Evolutionary conservation across 148 eudicot species (phyloP).

Genomic region (Vaccinium myrtillus): DNA sequence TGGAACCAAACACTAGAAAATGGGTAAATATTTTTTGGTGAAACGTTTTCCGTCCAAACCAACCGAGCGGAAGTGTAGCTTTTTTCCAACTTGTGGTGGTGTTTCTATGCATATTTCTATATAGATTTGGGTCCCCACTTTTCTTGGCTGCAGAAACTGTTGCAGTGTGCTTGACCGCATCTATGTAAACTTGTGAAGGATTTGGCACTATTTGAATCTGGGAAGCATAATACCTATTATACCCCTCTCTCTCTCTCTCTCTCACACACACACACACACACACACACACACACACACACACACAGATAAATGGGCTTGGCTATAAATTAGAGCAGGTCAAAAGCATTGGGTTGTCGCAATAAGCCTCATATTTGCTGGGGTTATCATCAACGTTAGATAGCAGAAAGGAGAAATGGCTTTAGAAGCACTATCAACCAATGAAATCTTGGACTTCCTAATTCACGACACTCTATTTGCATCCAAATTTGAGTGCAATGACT

Average conservation of each 20-base stretch:
- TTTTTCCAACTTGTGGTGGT: conserved; percentile 44
- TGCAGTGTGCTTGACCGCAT: conserved; percentile 23
- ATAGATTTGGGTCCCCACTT: conserved; percentile 23
- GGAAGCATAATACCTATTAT: neutral
- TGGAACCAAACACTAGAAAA: too few species aligned
- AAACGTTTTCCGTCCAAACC: too few species aligned
- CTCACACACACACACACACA: neutral
- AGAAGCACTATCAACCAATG: conserved; percentile 67
- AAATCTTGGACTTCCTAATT: conserved; percentile 57
- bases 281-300: neutral
- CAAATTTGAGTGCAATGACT: neutral
- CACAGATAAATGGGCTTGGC: neutral
- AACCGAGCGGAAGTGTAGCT: conserved; percentile 14
- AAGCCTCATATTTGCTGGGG: neutral
- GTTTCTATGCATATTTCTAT: conserved; percentile 36
- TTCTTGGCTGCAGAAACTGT: conserved; percentile 12
- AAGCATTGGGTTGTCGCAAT: neutral
- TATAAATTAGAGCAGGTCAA: neutral
- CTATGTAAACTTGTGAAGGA: conserved; percentile 8
- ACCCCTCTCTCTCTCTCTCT: neutral
- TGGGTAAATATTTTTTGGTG: too few species aligned
- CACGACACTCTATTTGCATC: conserved; percentile 42
- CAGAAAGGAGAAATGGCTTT: conserved; percentile 43
- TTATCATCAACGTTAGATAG: neutral
- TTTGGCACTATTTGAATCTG: neutral